Base-by-base conservation (phyloP, 2,329 filamentous ascomycete species). In the Neurospora sp. region DNA sequence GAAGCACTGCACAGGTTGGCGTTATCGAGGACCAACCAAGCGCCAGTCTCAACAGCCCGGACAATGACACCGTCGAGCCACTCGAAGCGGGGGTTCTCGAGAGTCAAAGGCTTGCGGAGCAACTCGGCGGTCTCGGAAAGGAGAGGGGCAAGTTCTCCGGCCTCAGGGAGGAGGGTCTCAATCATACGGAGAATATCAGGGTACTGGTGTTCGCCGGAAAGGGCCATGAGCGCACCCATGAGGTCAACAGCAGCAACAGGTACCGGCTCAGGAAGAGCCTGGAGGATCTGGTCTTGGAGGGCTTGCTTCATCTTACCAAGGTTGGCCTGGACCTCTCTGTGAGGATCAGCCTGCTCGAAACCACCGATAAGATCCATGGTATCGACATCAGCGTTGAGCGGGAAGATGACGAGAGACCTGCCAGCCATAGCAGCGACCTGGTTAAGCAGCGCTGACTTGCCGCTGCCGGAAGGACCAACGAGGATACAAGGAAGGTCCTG, bases 361-460 rank as follows among this genome's bases (percentile, higher is more conserved):
- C 96, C 96, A 76, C 96, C 96, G 70, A 99, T 92, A 69, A 99
- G 87, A 80, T 99, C 96, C 89, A 97, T 97, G 0, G 95, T 94
- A 79, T 99, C 96, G 65, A 97, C 92, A 75, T 99, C 96, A 6
- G 94, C 91, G 77, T 97, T 99, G 81, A 99, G 88, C 0, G 94
- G 89, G 75, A 98, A 92, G 17, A 93, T 91, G 39, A 94, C 87
- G 3, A 98, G 82, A 1, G 88, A 84, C 69, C 91, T 91, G 33
- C 96, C 96, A 57, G 88, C 88, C 33, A 91, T 81, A 12, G 91
- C 89, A n/a, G 96, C 94, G 37, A 97, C 84, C 73, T 95, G 90
- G 71, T 90, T 86, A 15, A 99, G 82, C 5, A 97, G 84, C 5
- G 88, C 87, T 1, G 92, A 95, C 80, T 99, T 99, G 37, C 96